Evolutionary conservation across 148 eudicot genomes (phyloP).

Genomic region (Rhododendron simsii): DNA sequence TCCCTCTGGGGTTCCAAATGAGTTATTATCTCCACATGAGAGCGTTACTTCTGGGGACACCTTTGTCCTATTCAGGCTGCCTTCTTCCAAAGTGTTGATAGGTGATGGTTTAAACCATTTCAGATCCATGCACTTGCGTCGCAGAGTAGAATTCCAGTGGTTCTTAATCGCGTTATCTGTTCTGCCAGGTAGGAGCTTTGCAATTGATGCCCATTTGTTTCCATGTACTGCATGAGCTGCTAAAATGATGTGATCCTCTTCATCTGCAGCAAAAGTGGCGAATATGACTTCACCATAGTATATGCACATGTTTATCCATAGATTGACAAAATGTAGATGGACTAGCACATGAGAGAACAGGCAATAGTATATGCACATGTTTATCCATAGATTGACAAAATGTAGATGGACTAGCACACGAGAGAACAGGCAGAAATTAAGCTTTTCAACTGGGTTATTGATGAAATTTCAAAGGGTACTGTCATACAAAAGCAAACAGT

Average conservation of each 20-base stretch:
- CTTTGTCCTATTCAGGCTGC: constrained; percentile 34
- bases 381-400: not conserved
- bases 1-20: constrained; percentile 33
- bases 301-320: not conserved
- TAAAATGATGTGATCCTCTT: constrained; percentile 61
- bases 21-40: constrained; percentile 43
- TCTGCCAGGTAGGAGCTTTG: constrained; percentile 80
- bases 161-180: constrained; percentile 89
- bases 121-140: constrained; percentile 36
- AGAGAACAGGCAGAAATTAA: not conserved
- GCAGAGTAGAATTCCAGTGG: constrained; percentile 85
- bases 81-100: constrained; percentile 18
- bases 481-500: not conserved
- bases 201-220: constrained; percentile 82
- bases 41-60: constrained; percentile 65
- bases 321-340: not conserved
- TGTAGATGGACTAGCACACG: not conserved
- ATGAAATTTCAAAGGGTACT: not conserved
- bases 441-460: not conserved
- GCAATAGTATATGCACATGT: not conserved
- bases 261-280: constrained; percentile 42
- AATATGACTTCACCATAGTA: not conserved
- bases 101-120: constrained; percentile 7
- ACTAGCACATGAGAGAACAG: not conserved
- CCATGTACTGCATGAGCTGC: constrained; percentile 74